Conservation (phyloP, 306 rosid genomes). For the Cicer chorassanicum region DNA sequence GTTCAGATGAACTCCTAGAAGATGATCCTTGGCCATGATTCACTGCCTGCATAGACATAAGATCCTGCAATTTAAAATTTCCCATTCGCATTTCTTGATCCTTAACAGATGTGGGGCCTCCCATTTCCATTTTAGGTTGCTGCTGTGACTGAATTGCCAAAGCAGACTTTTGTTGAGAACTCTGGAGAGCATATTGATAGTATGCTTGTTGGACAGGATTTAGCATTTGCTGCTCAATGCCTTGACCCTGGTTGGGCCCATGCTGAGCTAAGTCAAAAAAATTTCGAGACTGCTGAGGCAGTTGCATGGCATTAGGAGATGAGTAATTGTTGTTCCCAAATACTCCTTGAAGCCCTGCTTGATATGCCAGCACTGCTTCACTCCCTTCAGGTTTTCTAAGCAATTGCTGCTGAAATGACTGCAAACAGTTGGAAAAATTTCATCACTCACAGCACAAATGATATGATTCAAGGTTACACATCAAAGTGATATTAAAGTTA, state of each 20-base stretch:
- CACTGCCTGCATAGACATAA: constrained; percentile 63
- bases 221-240: constrained; percentile 69
- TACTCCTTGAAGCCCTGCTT: constrained; percentile 76
- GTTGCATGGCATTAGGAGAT: constrained; percentile 65
- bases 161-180: constrained; percentile 80
- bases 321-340: constrained; percentile 66
- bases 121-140: constrained; percentile 76
- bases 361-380: constrained; percentile 79
- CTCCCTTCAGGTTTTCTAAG: constrained; percentile 88
- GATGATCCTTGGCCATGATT: constrained; percentile 70
- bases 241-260: constrained; percentile 74
- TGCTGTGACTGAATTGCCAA: constrained; percentile 79
- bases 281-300: constrained; percentile 82
- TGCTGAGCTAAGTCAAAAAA: constrained; percentile 76
- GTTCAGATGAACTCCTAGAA: constrained; percentile 68
- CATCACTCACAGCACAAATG: constrained; percentile 36
- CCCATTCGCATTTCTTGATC: constrained; percentile 85
- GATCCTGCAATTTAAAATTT: constrained; percentile 81
- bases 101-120: constrained; percentile 68
- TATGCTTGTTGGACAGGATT: constrained; percentile 84
- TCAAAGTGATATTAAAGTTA: not conserved
- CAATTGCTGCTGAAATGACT: constrained; percentile 82
- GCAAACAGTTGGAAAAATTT: constrained; percentile 45
- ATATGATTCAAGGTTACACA: constrained; percentile 24
- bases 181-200: constrained; percentile 81